phyloP scores from a whole-genome alignment of 2,329 filamentous ascomycete genomes.

The Aphanocladium album region DNA sequence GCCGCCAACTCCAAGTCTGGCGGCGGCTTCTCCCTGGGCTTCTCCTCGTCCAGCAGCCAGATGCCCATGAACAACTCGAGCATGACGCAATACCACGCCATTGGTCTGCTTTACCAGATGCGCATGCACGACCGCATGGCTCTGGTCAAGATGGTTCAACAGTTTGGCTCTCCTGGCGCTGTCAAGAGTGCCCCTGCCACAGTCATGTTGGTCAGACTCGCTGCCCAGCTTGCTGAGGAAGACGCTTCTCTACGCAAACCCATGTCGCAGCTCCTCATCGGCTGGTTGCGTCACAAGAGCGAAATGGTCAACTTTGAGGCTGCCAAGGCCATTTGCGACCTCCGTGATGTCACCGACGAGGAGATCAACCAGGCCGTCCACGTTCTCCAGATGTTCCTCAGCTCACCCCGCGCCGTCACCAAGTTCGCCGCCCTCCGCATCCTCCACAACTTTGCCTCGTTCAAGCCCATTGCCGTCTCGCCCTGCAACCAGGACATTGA shows the following conservation, averaged over 20 bases:
- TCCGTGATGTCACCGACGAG: slow-evolving; percentile 86
- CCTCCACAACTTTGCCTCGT: slow-evolving; percentile 90
- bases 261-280: slow-evolving; percentile 95
- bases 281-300: slow-evolving; percentile 96
- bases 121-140: slow-evolving; percentile 96
- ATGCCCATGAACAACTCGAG: slow-evolving; percentile 86
- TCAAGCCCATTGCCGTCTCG: slow-evolving; percentile 90
- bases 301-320: slow-evolving; percentile 99
- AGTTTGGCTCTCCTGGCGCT: slow-evolving; percentile 85
- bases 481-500: slow-evolving; percentile 97
- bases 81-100: slow-evolving; percentile 98
- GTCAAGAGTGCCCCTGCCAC: slow-evolving; percentile 93
- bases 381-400: slow-evolving; percentile 93
- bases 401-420: slow-evolving; percentile 88
- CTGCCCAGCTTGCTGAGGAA: slow-evolving; percentile 90
- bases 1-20: slow-evolving; percentile 86
- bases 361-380: slow-evolving; percentile 92
- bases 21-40: slow-evolving; percentile 84
- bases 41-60: slow-evolving; percentile 72
- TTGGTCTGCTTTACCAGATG: slow-evolving; percentile 97
- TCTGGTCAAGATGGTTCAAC: slow-evolving; percentile 99
- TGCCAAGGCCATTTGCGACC: slow-evolving; percentile 94
- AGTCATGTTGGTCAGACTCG: slow-evolving; percentile 86
- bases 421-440: slow-evolving; percentile 97
- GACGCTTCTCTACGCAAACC: slow-evolving; percentile 83